Base-by-base conservation (phyloP, 371 early-diverging fungal species). In the Parasitella parasitica region DNA sequence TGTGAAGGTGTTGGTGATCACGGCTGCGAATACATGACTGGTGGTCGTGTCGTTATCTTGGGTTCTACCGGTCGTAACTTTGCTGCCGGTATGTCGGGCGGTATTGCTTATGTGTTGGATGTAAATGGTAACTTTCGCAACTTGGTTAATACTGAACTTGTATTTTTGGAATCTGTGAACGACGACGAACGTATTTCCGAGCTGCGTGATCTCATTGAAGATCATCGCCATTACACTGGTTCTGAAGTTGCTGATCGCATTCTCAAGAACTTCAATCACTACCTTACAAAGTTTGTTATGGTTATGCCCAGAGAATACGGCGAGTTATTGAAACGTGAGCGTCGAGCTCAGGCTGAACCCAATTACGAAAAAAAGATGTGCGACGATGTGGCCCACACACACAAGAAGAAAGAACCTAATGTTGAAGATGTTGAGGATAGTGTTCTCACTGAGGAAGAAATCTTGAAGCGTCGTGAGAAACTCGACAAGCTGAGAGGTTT, bases 11-110 rank as follows among this genome's bases (percentile, higher is more conserved):
- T 92, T 12, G 97, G 98, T 59, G 98, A 98, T 79, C 98, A 98
- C 74, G 98, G 97, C 43, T 97, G 97, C 78, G 98, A 98, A 82
- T 98, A 98, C 83, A 97, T 97, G 97, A 97, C 97, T 9, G 97
- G 95, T 37, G 97, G 96, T 35, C 84, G 92, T 16, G 91, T 88
- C 16, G 84, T 96, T 27, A 86, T 95, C 30, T 77, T 97, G 4
- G 97, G 96, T 55, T 54, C 65, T 20, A 90, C 90, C 7, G 97
- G 97, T 4, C 89, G 94, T 64, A 97, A 97, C 83, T 96, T 97
- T 82, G 97, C 95, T n/a, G 96, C 92, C 4, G 91, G 97, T 65
- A 97, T 97, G 97, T 87, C 88, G 54, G 97, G 97, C 34, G 97
- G 97, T 61, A 88, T 95, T 60, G 94, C 97, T 1, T 97, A 96